Base-by-base conservation (phyloP, 345 rosid species). In the Melaleuca quinquenervia region DNA sequence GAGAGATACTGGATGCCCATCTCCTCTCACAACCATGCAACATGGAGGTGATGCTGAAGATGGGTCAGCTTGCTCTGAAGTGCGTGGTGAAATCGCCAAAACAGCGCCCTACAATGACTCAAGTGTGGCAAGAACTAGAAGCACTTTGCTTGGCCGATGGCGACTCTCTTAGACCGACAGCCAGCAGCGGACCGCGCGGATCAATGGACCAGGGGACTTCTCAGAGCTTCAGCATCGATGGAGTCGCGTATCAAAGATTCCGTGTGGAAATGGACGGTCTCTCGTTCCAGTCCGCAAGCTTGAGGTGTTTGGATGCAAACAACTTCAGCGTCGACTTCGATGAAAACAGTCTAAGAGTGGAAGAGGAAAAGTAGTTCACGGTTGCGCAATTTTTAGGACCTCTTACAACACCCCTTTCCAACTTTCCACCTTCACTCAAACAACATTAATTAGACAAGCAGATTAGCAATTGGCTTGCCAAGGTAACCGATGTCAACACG, bases 21-120 rank as follows among this genome's bases (percentile, higher is more conserved):
- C 93, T 93, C 48, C 86, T 92, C 82, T 75, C 88, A 32, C 90
- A 92, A 75, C 90, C 91, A n/a, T 93, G 95, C 86, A 89, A 92
- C 84, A 91, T 86, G 90, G 91, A 88, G 36, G 86, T 92, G 62
- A 93, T 92, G 95, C 89, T 92, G 54, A 92, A 91, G 88, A 90
- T 94, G 94, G 95, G 93, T 29, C 86, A 89, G 85, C 94, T 92
- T 64, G 89, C 90, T 22, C 90, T 92, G 12, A 90, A 90, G 88
- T 92, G 95, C 78, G 93, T 87, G 3, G 93, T 76, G 15, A 87
- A 89, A 83, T 56, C 16, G 15, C 94, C 95, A 5, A 92, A 89
- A 85, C 87, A 91, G 56, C 91, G 93, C n/a, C 95, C 95, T 5
- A 89, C 93, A 18, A 92, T 93, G 93, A 87, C 90, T 53, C 91